These are phyloP conservation scores for Colletotrichum lentis DNA, from an alignment of 2,329 filamentous ascomycete species.

Conservation along the genomic window DNA sequence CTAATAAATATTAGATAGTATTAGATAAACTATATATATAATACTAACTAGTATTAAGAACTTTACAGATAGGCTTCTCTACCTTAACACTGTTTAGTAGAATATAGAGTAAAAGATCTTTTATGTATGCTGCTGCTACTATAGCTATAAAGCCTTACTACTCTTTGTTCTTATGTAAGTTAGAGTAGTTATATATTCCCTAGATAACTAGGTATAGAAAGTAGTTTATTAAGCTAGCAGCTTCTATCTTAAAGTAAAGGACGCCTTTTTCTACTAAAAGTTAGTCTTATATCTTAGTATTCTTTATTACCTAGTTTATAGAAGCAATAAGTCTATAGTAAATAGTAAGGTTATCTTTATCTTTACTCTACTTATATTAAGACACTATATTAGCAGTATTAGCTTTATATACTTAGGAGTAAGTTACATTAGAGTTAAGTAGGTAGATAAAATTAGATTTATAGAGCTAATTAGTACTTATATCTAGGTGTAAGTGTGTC, in stretches of 20 bases:
- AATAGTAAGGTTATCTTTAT: conserved; percentile 39
- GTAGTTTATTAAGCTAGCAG: background rate
- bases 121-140: conserved; percentile 43
- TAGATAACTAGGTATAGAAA: conserved; percentile 40
- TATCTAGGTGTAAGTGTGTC: too few relatives aligned
- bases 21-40: background rate
- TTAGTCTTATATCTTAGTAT: conserved; percentile 44
- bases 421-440: too few relatives aligned
- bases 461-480: too few relatives aligned
- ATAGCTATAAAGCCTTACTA: conserved; percentile 43
- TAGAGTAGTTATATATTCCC: conserved; percentile 46
- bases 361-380: too few relatives aligned
- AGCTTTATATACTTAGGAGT: too few relatives aligned
- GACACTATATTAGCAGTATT: too few relatives aligned
- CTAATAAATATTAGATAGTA: background rate
- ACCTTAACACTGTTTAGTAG: conserved; percentile 34
- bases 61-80: background rate
- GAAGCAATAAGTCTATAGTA: conserved; percentile 50
- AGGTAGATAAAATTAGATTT: too few relatives aligned
- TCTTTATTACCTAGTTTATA: conserved; percentile 45
- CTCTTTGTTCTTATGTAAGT: conserved; percentile 42
- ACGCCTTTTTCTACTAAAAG: conserved; percentile 48
- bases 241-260: conserved; percentile 38
- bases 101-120: conserved; percentile 39
- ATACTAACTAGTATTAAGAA: conserved; percentile 7